These are phyloP conservation scores for Epichloe hybrida DNA, from an alignment of 2,329 filamentous ascomycete genomes.

Conservation along the genomic window DNA sequence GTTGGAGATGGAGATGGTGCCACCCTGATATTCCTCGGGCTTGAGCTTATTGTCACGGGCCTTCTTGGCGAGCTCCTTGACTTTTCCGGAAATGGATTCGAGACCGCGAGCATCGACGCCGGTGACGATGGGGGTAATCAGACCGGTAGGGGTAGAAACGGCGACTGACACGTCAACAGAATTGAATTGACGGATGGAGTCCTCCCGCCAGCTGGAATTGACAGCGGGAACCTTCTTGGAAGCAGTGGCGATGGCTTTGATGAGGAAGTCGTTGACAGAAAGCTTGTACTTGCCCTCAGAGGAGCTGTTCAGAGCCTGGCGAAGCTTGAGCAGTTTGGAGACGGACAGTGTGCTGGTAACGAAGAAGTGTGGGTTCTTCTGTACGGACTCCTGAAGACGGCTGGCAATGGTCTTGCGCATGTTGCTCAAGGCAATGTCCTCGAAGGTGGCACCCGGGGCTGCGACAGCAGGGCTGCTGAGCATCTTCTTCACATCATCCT, in stretches of 20 bases:
- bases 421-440: constrained; percentile 70
- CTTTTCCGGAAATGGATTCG: constrained; percentile 69
- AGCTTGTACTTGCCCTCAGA: constrained; percentile 95
- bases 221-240: constrained; percentile 88
- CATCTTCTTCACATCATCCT: constrained; percentile 86
- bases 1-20: constrained; percentile 98
- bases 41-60: constrained; percentile 96
- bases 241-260: constrained; percentile 86
- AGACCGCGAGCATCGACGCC: constrained; percentile 79
- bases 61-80: constrained; percentile 96
- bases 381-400: constrained; percentile 75
- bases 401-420: constrained; percentile 98
- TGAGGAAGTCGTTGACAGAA: constrained; percentile 98
- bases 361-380: constrained; percentile 97
- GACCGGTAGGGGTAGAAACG: constrained; percentile 79
- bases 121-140: constrained; percentile 96
- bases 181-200: constrained; percentile 85
- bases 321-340: constrained; percentile 89
- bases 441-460: constrained; percentile 53
- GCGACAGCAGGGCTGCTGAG: constrained; percentile 41
- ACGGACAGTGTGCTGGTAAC: constrained; percentile 86
- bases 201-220: constrained; percentile 90
- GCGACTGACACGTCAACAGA: constrained; percentile 91
- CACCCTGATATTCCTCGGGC: constrained; percentile 98
- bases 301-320: constrained; percentile 78